Percentiles rank a stretch among this genome's conserved stretches.
phyloP scores from a whole-genome alignment of 148 eudicot species.

The Rhododendron henanense region DNA sequence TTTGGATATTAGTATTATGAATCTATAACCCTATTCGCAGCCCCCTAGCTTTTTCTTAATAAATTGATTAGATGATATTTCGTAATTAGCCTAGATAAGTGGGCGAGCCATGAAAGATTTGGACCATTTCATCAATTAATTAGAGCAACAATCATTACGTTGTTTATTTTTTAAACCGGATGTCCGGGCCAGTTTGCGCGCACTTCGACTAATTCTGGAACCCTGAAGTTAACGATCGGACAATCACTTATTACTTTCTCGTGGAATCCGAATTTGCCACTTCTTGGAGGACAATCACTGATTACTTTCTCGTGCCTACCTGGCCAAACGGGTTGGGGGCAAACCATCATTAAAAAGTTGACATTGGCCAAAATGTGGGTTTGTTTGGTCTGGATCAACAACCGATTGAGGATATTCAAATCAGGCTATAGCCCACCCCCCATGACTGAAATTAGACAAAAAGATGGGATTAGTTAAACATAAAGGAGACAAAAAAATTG shows the following conservation, averaged over 20 bases:
- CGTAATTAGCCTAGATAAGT: constrained; percentile 6
- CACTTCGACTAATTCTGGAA: no score
- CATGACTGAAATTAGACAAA: constrained; percentile 5
- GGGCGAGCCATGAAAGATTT: constrained; percentile 9
- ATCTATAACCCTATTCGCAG: background rate
- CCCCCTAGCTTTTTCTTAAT: background rate
- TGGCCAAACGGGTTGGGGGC: background rate
- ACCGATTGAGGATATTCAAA: background rate
- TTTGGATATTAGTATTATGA: background rate
- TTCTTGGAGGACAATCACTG: no score
- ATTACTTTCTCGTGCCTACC: no score
- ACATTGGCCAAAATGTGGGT: constrained; percentile 7
- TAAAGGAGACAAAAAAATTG: background rate
- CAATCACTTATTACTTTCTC: no score
- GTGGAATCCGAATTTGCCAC: no score
- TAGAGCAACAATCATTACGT: background rate
- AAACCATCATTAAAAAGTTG: background rate
- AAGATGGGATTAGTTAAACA: constrained; percentile 11
- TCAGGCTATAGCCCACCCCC: background rate
- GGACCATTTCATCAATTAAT: constrained; percentile 5
- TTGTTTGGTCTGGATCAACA: constrained; percentile 9
- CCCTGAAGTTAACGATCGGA: no score
- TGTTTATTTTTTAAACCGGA: no score
- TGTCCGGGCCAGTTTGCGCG: no score
- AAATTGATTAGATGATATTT: background rate